Evolutionary conservation across 1,284 basidiomycete species (phyloP), one percentile per base, ranked within the genome.

Genomic region (Ustilago shanxiensis): DNA sequence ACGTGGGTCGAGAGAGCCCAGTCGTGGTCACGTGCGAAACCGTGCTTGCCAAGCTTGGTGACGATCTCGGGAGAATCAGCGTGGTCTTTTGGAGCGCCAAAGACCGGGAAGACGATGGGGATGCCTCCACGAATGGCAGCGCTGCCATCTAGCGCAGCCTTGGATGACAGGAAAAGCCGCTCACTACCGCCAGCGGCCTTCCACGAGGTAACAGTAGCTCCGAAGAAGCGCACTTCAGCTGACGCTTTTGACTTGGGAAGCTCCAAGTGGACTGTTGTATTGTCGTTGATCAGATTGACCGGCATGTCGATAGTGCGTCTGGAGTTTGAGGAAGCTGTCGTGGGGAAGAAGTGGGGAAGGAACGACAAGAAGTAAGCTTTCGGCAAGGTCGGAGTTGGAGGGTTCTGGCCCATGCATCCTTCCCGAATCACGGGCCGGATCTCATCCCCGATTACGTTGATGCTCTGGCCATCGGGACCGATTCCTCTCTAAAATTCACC

Each of bases 151-250:
- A 82, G 72, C 0, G 68, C 71, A 29, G 79, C 68, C 63, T 79
- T 79, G 29, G 54, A 50, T 14, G 71, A 75, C 33, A 82, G 81
- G 50, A 82, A 82, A 45, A 82, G 72, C 2, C 70, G 70, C 60
- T 82, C 81, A 31, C 62, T 62, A 22, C 67, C 72, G n/a, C 73
- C 78, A n/a, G 66, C 62, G 26, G 70, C 61, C 55, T 79, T 82
- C 81, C 81, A 83, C 22, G 66, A 72, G 51, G 81, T 78, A 18
- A 83, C 79, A 18, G 82, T 83, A 7, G 82, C 81, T 16, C 82
- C 82, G 44, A 72, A 81, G 41, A 80, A 62, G 47, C 68, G 67
- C 8, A 83, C 50, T 35, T 83, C 76, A 26, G 72, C 75, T 7
- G 72, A 72, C 2, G 72, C 76, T 41, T 72, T 58, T 9, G 72